Percentiles rank a stretch among this genome's conserved stretches.
phyloP scores from a whole-genome alignment of 306 rosid genomes.

The Lupinus albus region DNA sequence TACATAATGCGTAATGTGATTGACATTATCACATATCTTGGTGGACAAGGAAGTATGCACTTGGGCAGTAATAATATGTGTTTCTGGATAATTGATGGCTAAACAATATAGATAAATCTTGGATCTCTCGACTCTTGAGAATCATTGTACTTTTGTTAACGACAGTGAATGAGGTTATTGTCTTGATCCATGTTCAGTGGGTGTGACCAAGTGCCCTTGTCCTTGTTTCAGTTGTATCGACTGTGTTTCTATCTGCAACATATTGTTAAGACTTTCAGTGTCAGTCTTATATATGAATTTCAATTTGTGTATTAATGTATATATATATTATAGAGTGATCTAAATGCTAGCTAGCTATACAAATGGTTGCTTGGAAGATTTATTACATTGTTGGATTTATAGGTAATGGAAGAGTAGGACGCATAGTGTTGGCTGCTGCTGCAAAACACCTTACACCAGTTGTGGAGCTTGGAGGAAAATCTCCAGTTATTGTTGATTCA shows the following conservation, averaged over 20 bases:
- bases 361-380: not conserved
- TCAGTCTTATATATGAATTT: not conserved
- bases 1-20: not conserved
- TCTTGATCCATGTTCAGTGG: conserved; percentile 5
- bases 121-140: conserved; percentile 12
- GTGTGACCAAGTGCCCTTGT: conserved; percentile 6
- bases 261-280: not conserved
- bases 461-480: conserved; percentile 98
- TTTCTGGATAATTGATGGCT: not conserved
- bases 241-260: not conserved
- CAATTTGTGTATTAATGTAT: not conserved
- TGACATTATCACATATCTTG: not conserved
- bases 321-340: too few species aligned
- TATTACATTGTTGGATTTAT: conserved; percentile 27
- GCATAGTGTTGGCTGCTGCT: conserved; percentile 95
- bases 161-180: not conserved
- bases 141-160: not conserved
- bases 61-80: not conserved
- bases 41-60: conserved; percentile 9
- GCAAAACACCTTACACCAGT: conserved; percentile 98
- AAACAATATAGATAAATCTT: not conserved
- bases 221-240: not conserved
- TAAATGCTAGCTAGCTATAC: too few species aligned
- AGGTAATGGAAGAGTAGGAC: conserved; percentile 85
- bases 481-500: conserved; percentile 85